These are phyloP conservation scores for Kodamaea kakaduensis DNA, from an alignment of 805 yeast genomes.

Conservation along the genomic window DNA sequence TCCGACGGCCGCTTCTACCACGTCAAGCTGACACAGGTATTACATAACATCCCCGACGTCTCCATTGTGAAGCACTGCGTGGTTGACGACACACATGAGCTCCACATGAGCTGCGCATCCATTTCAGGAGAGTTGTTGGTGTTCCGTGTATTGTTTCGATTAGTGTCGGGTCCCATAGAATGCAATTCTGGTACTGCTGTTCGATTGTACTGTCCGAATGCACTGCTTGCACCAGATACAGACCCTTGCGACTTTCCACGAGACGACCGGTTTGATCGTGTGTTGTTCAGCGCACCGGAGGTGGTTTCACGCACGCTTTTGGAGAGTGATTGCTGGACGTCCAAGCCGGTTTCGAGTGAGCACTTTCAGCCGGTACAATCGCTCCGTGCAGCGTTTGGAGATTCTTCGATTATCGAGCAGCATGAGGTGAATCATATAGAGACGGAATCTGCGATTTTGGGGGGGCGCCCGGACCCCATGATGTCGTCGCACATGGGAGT, in stretches of 20 bases:
- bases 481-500: slow-evolving; percentile 23
- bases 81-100: slow-evolving; percentile 18
- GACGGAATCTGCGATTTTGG: slow-evolving; percentile 40
- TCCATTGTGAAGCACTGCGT: slow-evolving; percentile 29
- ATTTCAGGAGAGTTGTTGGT: slow-evolving; percentile 46
- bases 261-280: slow-evolving; percentile 16
- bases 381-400: slow-evolving; percentile 47
- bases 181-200: slow-evolving; percentile 27
- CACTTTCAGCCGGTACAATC: slow-evolving; percentile 49
- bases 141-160: slow-evolving; percentile 31
- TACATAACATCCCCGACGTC: slow-evolving; percentile 55
- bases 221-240: slow-evolving; percentile 14
- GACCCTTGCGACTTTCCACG: neutral
- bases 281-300: slow-evolving; percentile 21
- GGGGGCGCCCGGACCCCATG: slow-evolving; percentile 32
- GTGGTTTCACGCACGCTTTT: slow-evolving; percentile 33
- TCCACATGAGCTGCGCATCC: slow-evolving; percentile 36
- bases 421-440: slow-evolving; percentile 25
- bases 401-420: slow-evolving; percentile 33
- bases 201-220: slow-evolving; percentile 25
- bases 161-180: slow-evolving; percentile 21
- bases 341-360: slow-evolving; percentile 33
- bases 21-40: slow-evolving; percentile 38
- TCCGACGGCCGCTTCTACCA: slow-evolving; percentile 25
- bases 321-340: slow-evolving; percentile 54